phyloP scores from a whole-genome alignment of 176 grass and related monocot genomes.

The Tuctoria greenei region DNA sequence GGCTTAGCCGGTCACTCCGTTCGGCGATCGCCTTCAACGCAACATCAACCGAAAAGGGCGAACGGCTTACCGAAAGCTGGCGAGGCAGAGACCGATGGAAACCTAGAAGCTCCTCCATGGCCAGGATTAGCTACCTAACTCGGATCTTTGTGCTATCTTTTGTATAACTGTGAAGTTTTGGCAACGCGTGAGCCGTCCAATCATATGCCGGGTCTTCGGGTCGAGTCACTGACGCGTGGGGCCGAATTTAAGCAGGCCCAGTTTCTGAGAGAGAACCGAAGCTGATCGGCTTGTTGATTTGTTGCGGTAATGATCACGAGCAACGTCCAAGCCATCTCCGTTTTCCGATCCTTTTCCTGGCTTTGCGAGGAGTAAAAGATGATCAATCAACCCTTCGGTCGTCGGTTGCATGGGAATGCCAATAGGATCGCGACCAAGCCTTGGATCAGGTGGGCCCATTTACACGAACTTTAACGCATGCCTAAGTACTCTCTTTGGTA shows the following conservation, averaged over 20 bases:
- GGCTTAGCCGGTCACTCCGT: neutral
- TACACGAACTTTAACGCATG: slow-evolving; percentile 20
- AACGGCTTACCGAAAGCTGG: slow-evolving; percentile 9
- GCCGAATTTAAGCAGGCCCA: neutral
- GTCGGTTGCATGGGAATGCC: slow-evolving; percentile 32
- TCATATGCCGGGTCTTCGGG: neutral
- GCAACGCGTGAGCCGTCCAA: slow-evolving; percentile 27
- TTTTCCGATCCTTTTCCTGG: slow-evolving; percentile 33
- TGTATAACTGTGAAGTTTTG: slow-evolving; percentile 46
- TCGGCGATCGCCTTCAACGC: slow-evolving; percentile 40
- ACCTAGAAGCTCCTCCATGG: slow-evolving; percentile 9
- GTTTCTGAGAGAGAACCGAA: neutral
- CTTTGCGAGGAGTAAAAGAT: slow-evolving; percentile 53
- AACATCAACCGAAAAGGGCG: slow-evolving; percentile 3
- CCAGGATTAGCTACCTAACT: slow-evolving; percentile 48
- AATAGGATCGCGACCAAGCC: neutral
- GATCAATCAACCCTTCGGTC: slow-evolving; percentile 16
- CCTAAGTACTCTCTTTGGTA: neutral
- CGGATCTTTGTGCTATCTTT: slow-evolving; percentile 51
- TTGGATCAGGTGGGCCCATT: neutral
- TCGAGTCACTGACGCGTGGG: slow-evolving; percentile 8
- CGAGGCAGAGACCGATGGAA: neutral
- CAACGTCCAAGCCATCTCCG: slow-evolving; percentile 26
- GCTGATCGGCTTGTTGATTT: neutral
- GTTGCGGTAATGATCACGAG: slow-evolving; percentile 27